Conservation (phyloP, 1,139 yeast genomes). For the Debaryomyces sp. region DNA sequence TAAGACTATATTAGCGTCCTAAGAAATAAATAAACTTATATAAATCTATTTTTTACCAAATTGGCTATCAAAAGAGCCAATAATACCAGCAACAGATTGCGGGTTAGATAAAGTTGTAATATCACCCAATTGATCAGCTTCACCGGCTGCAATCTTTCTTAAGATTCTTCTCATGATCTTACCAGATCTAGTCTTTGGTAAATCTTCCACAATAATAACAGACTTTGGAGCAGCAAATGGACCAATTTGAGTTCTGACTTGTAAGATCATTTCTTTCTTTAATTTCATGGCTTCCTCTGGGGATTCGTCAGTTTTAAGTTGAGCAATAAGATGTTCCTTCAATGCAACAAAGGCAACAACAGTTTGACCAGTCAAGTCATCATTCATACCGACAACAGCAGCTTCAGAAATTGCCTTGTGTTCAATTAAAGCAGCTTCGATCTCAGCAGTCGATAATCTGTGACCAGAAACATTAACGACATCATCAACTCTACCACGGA, state of each 20-base stretch:
- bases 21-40: conserved; percentile 1
- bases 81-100: conserved; percentile 76
- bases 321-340: conserved; percentile 55
- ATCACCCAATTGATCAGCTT: conserved; percentile 94
- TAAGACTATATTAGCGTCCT: background rate
- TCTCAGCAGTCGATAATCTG: conserved; percentile 95
- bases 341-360: conserved; percentile 91
- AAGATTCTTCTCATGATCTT: conserved; percentile 98
- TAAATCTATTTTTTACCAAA: conserved; percentile 48
- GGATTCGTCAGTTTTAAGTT: conserved; percentile 47
- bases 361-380: conserved; percentile 97
- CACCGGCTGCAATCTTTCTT: conserved; percentile 87
- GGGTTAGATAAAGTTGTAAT: conserved; percentile 90
- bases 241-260: conserved; percentile 92
- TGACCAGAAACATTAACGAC: conserved; percentile 98
- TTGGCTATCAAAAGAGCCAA: conserved; percentile 52
- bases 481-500: conserved; percentile 97
- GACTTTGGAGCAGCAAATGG: conserved; percentile 98
- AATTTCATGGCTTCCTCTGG: conserved; percentile 56
- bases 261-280: conserved; percentile 82
- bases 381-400: conserved; percentile 93
- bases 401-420: conserved; percentile 84
- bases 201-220: conserved; percentile 82
- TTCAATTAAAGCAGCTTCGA: conserved; percentile 88
- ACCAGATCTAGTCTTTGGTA: conserved; percentile 98